Evolutionary conservation across 2,329 filamentous ascomycete species (phyloP).

Genomic region (Hypoxylon rubiginosum): DNA sequence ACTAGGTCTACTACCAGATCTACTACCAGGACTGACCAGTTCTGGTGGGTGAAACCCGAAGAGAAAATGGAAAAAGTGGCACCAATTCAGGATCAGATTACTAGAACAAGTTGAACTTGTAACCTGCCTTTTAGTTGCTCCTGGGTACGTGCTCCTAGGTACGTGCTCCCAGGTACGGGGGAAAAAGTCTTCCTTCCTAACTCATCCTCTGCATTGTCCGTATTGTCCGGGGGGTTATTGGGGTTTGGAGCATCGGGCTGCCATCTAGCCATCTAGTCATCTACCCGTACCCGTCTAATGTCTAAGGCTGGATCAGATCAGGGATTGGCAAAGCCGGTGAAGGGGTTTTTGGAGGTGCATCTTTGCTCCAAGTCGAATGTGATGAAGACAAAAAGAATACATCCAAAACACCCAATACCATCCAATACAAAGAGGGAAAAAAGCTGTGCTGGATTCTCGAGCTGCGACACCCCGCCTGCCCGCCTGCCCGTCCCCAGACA

Average conservation of each 20-base stretch:
- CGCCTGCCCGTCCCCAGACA: slow-evolving; percentile 31
- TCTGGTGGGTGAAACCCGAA: slow-evolving; percentile 41
- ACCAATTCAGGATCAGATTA: slow-evolving; percentile 16
- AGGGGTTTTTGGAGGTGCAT: slow-evolving; percentile 7
- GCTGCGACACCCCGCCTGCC: slow-evolving; percentile 4
- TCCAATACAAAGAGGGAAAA: not conserved
- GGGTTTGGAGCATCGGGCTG: slow-evolving; percentile 1
- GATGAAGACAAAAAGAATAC: slow-evolving; percentile 1
- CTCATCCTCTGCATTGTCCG: slow-evolving; percentile 5
- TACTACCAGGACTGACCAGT: not conserved
- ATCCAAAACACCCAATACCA: not conserved
- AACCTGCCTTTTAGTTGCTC: slow-evolving; percentile 5
- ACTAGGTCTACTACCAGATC: not conserved
- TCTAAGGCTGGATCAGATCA: slow-evolving; percentile 3
- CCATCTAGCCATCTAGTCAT: slow-evolving; percentile 9
- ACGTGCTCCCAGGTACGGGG: not conserved
- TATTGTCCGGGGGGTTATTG: slow-evolving; percentile 1
- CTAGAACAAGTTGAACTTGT: slow-evolving; percentile 7
- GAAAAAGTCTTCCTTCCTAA: slow-evolving; percentile 7
- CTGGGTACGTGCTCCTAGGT: too few species aligned
- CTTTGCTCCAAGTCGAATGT: slow-evolving; percentile 1
- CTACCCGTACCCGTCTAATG: not conserved
- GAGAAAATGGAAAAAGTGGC: slow-evolving; percentile 45
- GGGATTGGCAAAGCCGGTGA: slow-evolving; percentile 24
- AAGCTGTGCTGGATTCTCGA: slow-evolving; percentile 15